Base-by-base conservation (phyloP, 2,329 filamentous ascomycete species). In the Colletotrichum gigasporum region DNA sequence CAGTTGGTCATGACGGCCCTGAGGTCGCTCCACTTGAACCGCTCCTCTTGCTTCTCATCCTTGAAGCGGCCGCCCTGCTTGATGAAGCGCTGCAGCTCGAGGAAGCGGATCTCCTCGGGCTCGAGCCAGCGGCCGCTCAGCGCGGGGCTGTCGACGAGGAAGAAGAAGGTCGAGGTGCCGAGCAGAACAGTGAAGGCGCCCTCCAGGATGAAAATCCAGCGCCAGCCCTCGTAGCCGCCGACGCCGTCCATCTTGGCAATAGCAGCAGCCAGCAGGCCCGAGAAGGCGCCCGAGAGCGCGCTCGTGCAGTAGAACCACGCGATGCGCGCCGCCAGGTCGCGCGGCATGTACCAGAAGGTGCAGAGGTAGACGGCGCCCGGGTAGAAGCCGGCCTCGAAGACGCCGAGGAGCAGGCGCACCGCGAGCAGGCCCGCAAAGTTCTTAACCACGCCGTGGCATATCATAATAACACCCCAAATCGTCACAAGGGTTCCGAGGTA, bases 401-500 rank as follows among this genome's bases (percentile, higher is more conserved):
- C 62, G 24, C 75, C 75, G 2, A 78, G 69, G 5, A 77, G 67
- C 2, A 76, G 67, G n/a, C 75, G 70, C 5, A 70, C 58, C 5
- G 63, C 68, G 9, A 75, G 54, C 1, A 76, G 69, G 0, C 72
- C 69, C 8, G 61, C 73, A 48, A 72, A 74, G 63, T 72, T 72
- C 2, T 68, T 45, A 7, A 74, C 72, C 9, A 76, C 35, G 1
- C 70, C 71, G 16, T 69, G 69, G 1, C 69, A 53, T 2, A 71
- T 72, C 71, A 73, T 70, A 47, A 70, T 67, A n/a, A 73, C 47
- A 12, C 70, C 71, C 72, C 72, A 83, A 9, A 83, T 73, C 3
- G 87, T 73, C 81, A 92, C 90, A 65, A 91, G 90, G 2, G 82
- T 75, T 0, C 89, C 87, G 41, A 91, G 80, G 69, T 91, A 92